phyloP scores from a whole-genome alignment of 2,329 filamentous ascomycete genomes.

The Thielaviopsis euricoi region DNA sequence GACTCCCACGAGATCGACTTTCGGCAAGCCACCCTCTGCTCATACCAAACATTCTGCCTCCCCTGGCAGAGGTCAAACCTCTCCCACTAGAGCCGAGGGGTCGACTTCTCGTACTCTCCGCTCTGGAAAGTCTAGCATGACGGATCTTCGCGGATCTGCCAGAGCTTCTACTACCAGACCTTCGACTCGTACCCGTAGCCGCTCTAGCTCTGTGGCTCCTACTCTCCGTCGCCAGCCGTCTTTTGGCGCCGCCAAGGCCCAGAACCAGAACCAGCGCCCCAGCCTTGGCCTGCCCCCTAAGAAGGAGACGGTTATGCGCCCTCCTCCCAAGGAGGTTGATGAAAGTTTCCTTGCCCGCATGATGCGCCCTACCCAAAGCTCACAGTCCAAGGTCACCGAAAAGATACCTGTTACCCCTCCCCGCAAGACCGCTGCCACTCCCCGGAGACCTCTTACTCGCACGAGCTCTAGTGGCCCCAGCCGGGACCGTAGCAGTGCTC shows the following conservation, averaged over 20 bases:
- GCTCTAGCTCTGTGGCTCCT: slow-evolving; percentile 22
- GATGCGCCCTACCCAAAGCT: slow-evolving; percentile 61
- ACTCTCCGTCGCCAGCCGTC: slow-evolving; percentile 29
- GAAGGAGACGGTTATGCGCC: slow-evolving; percentile 25
- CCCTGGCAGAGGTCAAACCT: slow-evolving; percentile 32
- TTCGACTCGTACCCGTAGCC: slow-evolving; percentile 28
- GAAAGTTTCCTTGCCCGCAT: slow-evolving; percentile 64
- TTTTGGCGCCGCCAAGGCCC: slow-evolving; percentile 17
- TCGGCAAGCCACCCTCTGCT: slow-evolving; percentile 28
- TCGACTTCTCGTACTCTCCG: slow-evolving; percentile 1
- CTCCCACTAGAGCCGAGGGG: slow-evolving; percentile 34
- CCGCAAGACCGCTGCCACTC: slow-evolving; percentile 19
- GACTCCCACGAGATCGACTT: slow-evolving; percentile 15
- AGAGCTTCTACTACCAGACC: slow-evolving; percentile 20
- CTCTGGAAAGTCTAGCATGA: slow-evolving; percentile 15
- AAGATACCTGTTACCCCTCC: slow-evolving; percentile 38
- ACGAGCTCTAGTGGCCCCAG: neutral
- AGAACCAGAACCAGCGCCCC: slow-evolving; percentile 24
- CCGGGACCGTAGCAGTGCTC: slow-evolving; percentile 8
- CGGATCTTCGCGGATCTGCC: slow-evolving; percentile 16
- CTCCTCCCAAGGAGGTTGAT: slow-evolving; percentile 40
- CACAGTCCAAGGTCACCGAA: slow-evolving; percentile 49
- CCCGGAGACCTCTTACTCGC: slow-evolving; percentile 8
- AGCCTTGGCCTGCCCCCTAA: slow-evolving; percentile 44
- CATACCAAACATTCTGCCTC: slow-evolving; percentile 22